These are phyloP conservation scores for Trichophaea hybrida DNA, from an alignment of 2,329 filamentous ascomycete species.

Conservation along the genomic window DNA sequence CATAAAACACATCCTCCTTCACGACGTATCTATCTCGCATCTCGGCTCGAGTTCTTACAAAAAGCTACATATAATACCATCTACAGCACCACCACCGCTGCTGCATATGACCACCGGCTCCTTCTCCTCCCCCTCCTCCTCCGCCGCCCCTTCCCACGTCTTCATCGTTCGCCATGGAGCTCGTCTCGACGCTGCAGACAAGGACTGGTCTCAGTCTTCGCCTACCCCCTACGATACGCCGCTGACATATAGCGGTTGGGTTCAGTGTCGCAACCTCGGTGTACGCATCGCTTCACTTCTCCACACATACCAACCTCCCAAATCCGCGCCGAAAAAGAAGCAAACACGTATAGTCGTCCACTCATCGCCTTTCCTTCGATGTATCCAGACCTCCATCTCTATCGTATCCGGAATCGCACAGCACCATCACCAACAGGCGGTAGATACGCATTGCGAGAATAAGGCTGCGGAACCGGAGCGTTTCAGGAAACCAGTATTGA, in stretches of 20 bases:
- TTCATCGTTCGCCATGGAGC: slow-evolving; percentile 58
- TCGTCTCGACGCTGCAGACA: slow-evolving; percentile 85
- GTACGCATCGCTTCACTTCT: slow-evolving; percentile 66
- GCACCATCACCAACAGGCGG: slow-evolving; percentile 31
- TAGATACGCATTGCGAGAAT: slow-evolving; percentile 24
- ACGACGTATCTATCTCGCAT: too few relatives aligned
- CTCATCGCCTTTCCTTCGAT: slow-evolving; percentile 84
- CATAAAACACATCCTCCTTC: too few relatives aligned
- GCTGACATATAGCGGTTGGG: slow-evolving; percentile 86
- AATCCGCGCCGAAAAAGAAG: slow-evolving; percentile 35
- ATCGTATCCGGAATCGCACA: slow-evolving; percentile 74
- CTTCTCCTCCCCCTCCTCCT: not conserved
- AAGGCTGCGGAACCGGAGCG: slow-evolving; percentile 8
- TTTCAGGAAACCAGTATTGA: slow-evolving; percentile 48
- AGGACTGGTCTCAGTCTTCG: slow-evolving; percentile 85
- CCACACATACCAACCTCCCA: not conserved
- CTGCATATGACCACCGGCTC: too few relatives aligned
- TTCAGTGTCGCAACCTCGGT: slow-evolving; percentile 69
- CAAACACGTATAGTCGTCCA: slow-evolving; percentile 73
- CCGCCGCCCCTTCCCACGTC: slow-evolving; percentile 23
- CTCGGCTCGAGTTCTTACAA: too few relatives aligned
- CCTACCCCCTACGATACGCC: slow-evolving; percentile 92
- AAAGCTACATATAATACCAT: too few relatives aligned
- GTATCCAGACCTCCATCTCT: slow-evolving; percentile 79
- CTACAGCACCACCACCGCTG: too few relatives aligned